phyloP scores from a whole-genome alignment of 2,329 filamentous ascomycete species.

The Xylaria sp. region DNA sequence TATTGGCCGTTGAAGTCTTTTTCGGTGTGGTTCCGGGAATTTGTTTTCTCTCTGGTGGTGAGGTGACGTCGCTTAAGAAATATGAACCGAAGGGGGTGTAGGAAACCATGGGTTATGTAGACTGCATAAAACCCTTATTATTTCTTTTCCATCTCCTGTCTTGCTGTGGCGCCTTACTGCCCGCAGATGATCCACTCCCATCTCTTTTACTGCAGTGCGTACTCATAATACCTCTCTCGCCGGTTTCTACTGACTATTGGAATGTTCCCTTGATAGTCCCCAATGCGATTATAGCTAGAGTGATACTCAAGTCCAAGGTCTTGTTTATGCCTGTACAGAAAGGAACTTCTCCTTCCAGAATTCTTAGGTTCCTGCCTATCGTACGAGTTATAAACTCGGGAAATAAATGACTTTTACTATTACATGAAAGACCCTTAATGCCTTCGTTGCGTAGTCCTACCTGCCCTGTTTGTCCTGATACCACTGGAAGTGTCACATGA shows the following conservation, averaged over 20 bases:
- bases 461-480: not conserved
- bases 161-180: not conserved
- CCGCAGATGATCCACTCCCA: not conserved
- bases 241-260: too few species aligned
- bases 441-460: not conserved
- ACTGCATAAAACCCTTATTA: not conserved
- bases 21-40: constrained; percentile 24
- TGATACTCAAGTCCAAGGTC: not conserved
- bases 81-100: not conserved
- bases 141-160: not conserved
- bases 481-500: not conserved
- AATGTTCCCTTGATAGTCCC: not conserved
- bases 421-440: too few species aligned
- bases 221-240: not conserved
- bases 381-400: too few species aligned
- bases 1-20: constrained; percentile 1
- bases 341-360: not conserved
- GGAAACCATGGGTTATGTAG: not conserved
- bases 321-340: not conserved
- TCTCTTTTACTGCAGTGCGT: not conserved
- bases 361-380: not conserved
- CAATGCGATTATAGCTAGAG: not conserved
- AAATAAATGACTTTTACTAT: too few species aligned
- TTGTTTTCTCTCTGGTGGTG: not conserved
- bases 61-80: constrained; percentile 4